A percentile compares a stretch with the other conserved stretches of the same genome.
Evolutionary conservation across 257 asterid genomes (phyloP).

Genomic region (Forsythia viridissima): DNA sequence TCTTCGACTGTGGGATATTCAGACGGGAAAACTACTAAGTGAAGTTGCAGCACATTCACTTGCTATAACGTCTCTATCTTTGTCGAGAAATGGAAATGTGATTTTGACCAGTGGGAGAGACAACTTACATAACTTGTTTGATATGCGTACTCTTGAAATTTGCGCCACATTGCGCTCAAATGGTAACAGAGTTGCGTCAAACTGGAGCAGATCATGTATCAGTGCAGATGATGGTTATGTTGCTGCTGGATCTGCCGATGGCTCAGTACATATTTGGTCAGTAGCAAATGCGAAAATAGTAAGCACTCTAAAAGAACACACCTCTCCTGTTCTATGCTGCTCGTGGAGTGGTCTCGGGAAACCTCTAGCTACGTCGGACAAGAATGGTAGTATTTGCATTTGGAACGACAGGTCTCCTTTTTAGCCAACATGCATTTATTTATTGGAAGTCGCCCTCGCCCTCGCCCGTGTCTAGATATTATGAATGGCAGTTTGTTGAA

Average conservation of each 20-base stretch:
- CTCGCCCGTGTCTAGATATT: too few species aligned
- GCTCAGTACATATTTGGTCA: slow-evolving; percentile 85
- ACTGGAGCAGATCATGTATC: slow-evolving; percentile 91
- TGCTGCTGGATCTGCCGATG: slow-evolving; percentile 89
- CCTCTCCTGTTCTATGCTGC: slow-evolving; percentile 72
- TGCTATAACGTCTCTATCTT: slow-evolving; percentile 76
- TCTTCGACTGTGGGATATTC: slow-evolving; percentile 87
- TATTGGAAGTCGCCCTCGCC: too few species aligned
- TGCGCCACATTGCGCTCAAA: slow-evolving; percentile 68
- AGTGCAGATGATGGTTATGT: slow-evolving; percentile 87
- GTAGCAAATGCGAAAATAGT: slow-evolving; percentile 57
- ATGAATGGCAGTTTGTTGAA: too few species aligned
- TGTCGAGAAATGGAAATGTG: slow-evolving; percentile 71
- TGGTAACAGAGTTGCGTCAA: slow-evolving; percentile 70
- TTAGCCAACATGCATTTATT: neutral
- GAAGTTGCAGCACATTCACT: slow-evolving; percentile 88
- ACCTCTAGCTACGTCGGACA: slow-evolving; percentile 78
- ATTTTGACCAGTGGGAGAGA: slow-evolving; percentile 94
- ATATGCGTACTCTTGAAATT: slow-evolving; percentile 77
- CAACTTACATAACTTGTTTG: slow-evolving; percentile 78
- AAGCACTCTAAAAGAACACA: slow-evolving; percentile 79
- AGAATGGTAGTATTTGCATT: slow-evolving; percentile 67
- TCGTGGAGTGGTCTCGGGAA: slow-evolving; percentile 88
- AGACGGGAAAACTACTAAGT: slow-evolving; percentile 75
- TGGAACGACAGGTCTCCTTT: slow-evolving; percentile 41